A percentile compares a stretch with the other conserved stretches of the same genome.
phyloP scores from a whole-genome alignment of 108 stramenopile genomes.

The Fragilaria crotonensis region DNA sequence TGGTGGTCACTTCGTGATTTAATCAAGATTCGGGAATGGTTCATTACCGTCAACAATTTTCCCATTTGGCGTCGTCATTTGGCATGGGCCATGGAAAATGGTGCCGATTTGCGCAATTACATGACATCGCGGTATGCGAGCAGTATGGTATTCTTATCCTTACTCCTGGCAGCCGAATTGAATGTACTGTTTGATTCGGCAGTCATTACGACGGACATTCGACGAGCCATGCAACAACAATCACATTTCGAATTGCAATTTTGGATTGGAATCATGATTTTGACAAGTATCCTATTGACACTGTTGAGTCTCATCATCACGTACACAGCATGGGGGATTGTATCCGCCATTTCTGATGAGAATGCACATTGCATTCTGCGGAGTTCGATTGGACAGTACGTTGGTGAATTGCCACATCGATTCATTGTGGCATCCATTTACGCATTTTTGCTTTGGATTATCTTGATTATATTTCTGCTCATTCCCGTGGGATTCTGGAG shows the following conservation, averaged over 20 bases:
- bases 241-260: conserved; percentile 8
- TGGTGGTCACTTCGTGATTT: conserved; percentile 28
- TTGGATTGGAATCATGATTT: conserved; percentile 39
- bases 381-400: conserved; percentile 42
- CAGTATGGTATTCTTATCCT: conserved; percentile 39
- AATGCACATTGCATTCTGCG: conserved; percentile 42
- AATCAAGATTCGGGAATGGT: conserved; percentile 9
- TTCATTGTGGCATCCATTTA: conserved; percentile 32
- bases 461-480: conserved; percentile 27
- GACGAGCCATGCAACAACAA: conserved; percentile 5
- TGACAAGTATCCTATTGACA: conserved; percentile 24
- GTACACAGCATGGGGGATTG: conserved; percentile 50
- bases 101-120: conserved; percentile 22
- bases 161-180: conserved; percentile 28
- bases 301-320: conserved; percentile 33
- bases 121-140: conserved; percentile 28
- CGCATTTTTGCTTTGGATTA: conserved; percentile 33
- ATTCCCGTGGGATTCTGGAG: conserved; percentile 4
- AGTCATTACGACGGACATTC: conserved; percentile 15
- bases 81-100: conserved; percentile 9
- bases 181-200: conserved; percentile 30
- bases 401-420: conserved; percentile 29
- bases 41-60: conserved; percentile 15
- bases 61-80: conserved; percentile 18
- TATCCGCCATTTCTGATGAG: conserved; percentile 32